These are phyloP conservation scores for Fusarium pseudograminearum DNA, from an alignment of 2,329 filamentous ascomycete genomes.

Conservation along the genomic window DNA sequence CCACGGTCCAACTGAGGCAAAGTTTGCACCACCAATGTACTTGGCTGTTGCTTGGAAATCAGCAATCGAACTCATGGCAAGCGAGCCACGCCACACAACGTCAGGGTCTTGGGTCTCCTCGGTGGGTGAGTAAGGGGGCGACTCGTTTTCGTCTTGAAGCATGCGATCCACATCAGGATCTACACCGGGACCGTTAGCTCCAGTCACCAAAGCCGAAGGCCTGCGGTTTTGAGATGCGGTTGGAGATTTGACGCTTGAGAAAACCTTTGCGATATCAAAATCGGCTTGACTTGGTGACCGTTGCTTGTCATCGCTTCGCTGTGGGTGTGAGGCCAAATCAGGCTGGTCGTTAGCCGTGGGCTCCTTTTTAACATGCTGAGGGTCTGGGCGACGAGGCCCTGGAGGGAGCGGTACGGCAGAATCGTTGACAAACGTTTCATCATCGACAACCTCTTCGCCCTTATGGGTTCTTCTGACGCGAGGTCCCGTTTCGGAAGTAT, in stretches of 20 bases:
- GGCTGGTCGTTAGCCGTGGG: constrained; percentile 44
- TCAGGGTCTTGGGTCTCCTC: constrained; percentile 76
- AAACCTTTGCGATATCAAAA: constrained; percentile 89
- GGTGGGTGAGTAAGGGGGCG: constrained; percentile 84
- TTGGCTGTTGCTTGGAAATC: constrained; percentile 82
- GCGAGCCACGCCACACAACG: constrained; percentile 80
- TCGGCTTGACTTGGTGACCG: constrained; percentile 67
- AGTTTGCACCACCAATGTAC: constrained; percentile 85
- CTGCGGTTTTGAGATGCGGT: constrained; percentile 61
- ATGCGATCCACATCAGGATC: constrained; percentile 93
- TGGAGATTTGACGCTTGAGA: constrained; percentile 84
- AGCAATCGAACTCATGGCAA: constrained; percentile 82
- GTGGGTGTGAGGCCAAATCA: constrained; percentile 47
- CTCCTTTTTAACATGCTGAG: constrained; percentile 53
- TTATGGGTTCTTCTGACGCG: constrained; percentile 92
- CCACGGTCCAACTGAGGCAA: constrained; percentile 75
- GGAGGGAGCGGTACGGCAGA: constrained; percentile 51
- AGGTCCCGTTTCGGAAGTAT: constrained; percentile 76
- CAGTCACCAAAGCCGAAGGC: constrained; percentile 60
- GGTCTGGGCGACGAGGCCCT: constrained; percentile 39
- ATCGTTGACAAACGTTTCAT: constrained; percentile 66
- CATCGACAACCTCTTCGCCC: constrained; percentile 89
- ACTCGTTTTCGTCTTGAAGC: constrained; percentile 83
- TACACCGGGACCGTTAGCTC: constrained; percentile 70
- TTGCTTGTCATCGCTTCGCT: constrained; percentile 59